These are phyloP conservation scores for Phaffia tasmanica DNA, from an alignment of 768 basidiomycete genomes.

Conservation along the genomic window DNA sequence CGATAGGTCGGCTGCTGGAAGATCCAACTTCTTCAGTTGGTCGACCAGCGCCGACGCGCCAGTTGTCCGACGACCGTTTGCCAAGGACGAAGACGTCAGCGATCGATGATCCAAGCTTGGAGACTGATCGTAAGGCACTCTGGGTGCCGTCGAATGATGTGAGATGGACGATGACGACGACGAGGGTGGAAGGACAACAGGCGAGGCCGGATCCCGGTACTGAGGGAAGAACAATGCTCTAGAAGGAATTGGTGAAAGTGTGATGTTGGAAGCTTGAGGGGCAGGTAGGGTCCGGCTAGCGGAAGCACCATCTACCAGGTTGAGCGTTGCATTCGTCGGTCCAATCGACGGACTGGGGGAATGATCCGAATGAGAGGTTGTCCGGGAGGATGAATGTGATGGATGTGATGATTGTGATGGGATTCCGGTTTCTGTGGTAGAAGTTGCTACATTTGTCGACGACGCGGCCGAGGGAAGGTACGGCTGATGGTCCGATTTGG, in stretches of 20 bases:
- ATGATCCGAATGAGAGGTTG: slow-evolving; percentile 31
- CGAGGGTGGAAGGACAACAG: slow-evolving; percentile 13
- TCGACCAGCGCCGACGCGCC: slow-evolving; percentile 34
- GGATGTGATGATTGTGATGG: background rate
- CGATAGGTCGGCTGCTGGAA: slow-evolving; percentile 37
- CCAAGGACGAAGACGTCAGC: slow-evolving; percentile 5
- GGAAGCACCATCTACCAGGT: slow-evolving; percentile 14
- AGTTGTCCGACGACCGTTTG: slow-evolving; percentile 17
- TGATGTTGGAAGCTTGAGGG: slow-evolving; percentile 41
- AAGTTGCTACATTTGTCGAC: slow-evolving; percentile 1
- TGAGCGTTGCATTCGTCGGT: slow-evolving; percentile 3
- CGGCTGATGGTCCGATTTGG: slow-evolving; percentile 1
- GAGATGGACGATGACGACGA: slow-evolving; percentile 25
- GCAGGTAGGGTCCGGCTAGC: slow-evolving; percentile 35
- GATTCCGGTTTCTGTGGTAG: background rate
- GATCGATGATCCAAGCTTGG: slow-evolving; percentile 19
- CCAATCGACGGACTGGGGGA: slow-evolving; percentile 34
- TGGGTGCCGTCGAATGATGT: background rate
- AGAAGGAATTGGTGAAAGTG: slow-evolving; percentile 29
- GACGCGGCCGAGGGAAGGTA: slow-evolving; percentile 15
- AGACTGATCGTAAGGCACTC: slow-evolving; percentile 11
- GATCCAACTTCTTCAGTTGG: slow-evolving; percentile 37
- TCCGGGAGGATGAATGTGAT: slow-evolving; percentile 1
- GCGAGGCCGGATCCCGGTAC: slow-evolving; percentile 20
- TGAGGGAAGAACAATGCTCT: slow-evolving; percentile 29